Conservation (phyloP, 2,329 filamentous ascomycete species). For the Fusarium illudens region DNA sequence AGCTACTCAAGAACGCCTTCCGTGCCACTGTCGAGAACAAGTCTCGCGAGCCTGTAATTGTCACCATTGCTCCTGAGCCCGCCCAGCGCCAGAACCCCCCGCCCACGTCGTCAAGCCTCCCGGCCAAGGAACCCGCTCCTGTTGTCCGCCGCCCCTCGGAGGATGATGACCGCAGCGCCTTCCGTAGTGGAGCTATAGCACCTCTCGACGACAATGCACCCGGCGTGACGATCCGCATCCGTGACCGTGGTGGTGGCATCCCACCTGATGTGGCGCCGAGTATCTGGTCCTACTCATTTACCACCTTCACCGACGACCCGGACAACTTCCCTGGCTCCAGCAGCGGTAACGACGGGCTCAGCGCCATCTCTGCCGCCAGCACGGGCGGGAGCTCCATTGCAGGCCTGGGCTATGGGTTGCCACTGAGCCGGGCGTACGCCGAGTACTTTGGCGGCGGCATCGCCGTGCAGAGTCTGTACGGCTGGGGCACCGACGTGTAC, state of each 20-base stretch:
- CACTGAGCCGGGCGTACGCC: conserved; percentile 89
- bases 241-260: conserved; percentile 95
- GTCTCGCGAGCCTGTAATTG: conserved; percentile 83
- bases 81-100: conserved; percentile 45
- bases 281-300: conserved; percentile 98
- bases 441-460: conserved; percentile 98
- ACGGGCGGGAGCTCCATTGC: conserved; percentile 85
- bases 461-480: conserved; percentile 91
- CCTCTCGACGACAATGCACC: conserved; percentile 73
- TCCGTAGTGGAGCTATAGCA: conserved; percentile 58
- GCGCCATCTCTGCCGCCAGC: conserved; percentile 76
- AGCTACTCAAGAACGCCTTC: conserved; percentile 96
- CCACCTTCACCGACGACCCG: conserved; percentile 79
- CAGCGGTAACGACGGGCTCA: conserved; percentile 65
- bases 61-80: conserved; percentile 84
- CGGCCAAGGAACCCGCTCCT: not conserved
- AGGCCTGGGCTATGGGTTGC: conserved; percentile 90
- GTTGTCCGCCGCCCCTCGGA: conserved; percentile 9
- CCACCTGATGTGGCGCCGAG: conserved; percentile 81
- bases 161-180: conserved; percentile 51
- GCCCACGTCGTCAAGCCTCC: conserved; percentile 42
- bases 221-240: conserved; percentile 93
- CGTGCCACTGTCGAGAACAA: conserved; percentile 88
- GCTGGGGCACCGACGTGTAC: conserved; percentile 84
- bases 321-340: conserved; percentile 53